Evolutionary conservation across 78 protist genomes (phyloP), one percentile per base, ranked within the genome.

Genomic region (Bodo saltans): DNA sequence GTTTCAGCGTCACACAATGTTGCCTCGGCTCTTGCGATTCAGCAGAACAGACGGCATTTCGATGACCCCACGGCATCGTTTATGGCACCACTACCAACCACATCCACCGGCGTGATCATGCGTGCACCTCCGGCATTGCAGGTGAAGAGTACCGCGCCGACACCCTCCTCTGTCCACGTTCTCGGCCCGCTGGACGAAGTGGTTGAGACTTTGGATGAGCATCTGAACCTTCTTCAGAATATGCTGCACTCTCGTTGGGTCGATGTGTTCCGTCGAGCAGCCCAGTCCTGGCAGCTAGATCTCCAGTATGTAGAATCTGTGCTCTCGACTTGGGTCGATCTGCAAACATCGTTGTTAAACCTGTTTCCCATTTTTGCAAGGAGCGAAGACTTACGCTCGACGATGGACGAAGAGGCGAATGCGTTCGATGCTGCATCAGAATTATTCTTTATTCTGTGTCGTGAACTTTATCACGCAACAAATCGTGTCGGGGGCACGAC

Each of bases 301-400:
- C 90, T 95, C 25, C 42, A 89, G 34, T 87, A 39, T 2, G 89
- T 86, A 47, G 94, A 92, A 37, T 0, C 86, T 0, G 95, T 92
- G 33, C 40, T 92, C 34, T 29, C 41, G 2, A 34, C 85, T 12
- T 91, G 93, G 94, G 21, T 74, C 28, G 93, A 90, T 35, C 96
- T 93, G 21, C 97, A 94, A 80, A 40, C 73, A 35, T 78, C 88
- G 29, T 94, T 95, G 95, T 23, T 30, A 30, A 72, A 88, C 37
- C 88, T 94, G 42, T 88, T 88, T 74, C 60, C 91, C 29, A 93
- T 94, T 74, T 94, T 93, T 88, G 74, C 90, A 23, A 92, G 91
- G 34, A 69, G 90, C 11, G 92, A 86, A 39, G 97, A 95, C 78
- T 91, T 95, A 40, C 89, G 94, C 34, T 37, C 70, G 68, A 94